Conservation (phyloP, 495 filamentous ascomycete genomes). For the Aspergillus biplanus region DNA sequence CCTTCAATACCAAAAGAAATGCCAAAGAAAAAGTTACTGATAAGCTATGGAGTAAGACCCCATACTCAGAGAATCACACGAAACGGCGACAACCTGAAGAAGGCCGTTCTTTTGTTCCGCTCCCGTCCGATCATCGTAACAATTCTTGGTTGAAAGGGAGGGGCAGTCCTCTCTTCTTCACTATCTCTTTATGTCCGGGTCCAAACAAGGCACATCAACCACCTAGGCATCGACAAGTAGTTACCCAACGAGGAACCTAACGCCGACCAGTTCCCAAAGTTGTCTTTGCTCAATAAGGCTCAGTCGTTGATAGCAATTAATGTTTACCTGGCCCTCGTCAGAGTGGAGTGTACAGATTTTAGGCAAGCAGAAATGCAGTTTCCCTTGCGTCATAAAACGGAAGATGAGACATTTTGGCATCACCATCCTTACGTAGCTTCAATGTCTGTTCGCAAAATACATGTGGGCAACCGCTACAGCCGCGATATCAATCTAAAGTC, state of each 20-base stretch:
- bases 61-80: conserved; percentile 16
- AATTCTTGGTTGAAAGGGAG: background rate
- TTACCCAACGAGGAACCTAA: no score
- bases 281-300: background rate
- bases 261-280: no score
- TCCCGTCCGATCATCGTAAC: conserved; percentile 13
- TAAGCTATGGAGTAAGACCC: conserved; percentile 4
- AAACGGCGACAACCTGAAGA: conserved; percentile 25
- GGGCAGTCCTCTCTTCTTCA: background rate
- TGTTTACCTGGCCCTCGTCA: background rate
- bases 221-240: no score
- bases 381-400: conserved; percentile 18
- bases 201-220: no score
- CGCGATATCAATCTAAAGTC: conserved; percentile 27
- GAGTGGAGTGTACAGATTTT: background rate
- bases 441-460: background rate
- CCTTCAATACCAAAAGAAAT: conserved; percentile 6
- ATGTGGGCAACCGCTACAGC: conserved; percentile 30
- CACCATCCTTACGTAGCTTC: conserved; percentile 14
- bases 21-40: conserved; percentile 12
- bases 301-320: background rate
- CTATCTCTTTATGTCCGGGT: no score
- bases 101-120: background rate
- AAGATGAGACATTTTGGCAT: conserved; percentile 16
- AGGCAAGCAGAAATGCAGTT: conserved; percentile 6